Percentiles rank a stretch among this genome's conserved stretches.
Conservation (phyloP, 2,329 filamentous ascomycete genomes). For the Penicillium sp. region DNA sequence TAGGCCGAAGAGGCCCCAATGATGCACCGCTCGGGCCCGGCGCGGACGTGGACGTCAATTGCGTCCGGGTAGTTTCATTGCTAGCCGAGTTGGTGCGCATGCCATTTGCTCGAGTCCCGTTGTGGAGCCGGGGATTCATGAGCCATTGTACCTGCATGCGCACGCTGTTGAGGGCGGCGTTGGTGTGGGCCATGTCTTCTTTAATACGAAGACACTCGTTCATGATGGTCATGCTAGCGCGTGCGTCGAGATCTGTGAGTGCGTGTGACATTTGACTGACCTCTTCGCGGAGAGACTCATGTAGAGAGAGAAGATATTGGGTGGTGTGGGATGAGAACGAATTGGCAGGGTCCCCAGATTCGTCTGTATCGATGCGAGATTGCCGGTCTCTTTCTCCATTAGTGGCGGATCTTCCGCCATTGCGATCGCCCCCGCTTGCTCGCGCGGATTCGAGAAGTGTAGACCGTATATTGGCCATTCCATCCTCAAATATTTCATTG, state of each 20-base stretch:
- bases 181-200: conserved; percentile 67
- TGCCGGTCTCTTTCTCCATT: conserved; percentile 23
- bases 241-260: conserved; percentile 64
- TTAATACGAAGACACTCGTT: conserved; percentile 67
- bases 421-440: conserved; percentile 7
- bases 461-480: conserved; percentile 50
- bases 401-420: conserved; percentile 19
- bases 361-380: conserved; percentile 22
- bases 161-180: conserved; percentile 64
- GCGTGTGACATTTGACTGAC: conserved; percentile 61
- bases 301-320: conserved; percentile 65
- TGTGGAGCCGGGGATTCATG: conserved; percentile 62
- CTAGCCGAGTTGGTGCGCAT: conserved; percentile 28
- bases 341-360: conserved; percentile 32
- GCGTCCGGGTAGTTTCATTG: conserved; percentile 27
- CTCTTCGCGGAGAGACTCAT: conserved; percentile 66
- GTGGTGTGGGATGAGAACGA: conserved; percentile 50
- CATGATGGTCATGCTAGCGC: conserved; percentile 66
- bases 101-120: conserved; percentile 39
- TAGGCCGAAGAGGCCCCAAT: conserved; percentile 35
- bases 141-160: conserved; percentile 69
- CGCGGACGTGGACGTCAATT: conserved; percentile 30
- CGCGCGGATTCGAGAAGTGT: conserved; percentile 44
- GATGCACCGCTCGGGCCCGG: conserved; percentile 38
- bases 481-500: conserved; percentile 56